These are phyloP conservation scores for Microbotryum intermedium DNA, from an alignment of 1,284 basidiomycete species.

Conservation along the genomic window DNA sequence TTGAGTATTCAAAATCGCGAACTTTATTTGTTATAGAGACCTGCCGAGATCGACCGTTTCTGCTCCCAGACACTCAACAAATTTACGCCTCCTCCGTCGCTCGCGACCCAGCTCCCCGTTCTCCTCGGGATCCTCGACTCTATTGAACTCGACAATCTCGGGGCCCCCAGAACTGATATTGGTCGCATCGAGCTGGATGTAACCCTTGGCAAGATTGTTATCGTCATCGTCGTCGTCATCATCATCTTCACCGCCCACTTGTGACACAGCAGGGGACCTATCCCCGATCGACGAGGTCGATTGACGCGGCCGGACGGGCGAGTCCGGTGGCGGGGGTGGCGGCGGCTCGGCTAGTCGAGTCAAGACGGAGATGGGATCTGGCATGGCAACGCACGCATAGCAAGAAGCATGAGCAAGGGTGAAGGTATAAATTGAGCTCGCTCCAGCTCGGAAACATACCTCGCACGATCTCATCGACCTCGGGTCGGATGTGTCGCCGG, in stretches of 20 bases:
- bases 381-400: not conserved
- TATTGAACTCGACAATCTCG: conserved; percentile 16
- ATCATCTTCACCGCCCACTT: not conserved
- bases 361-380: conserved; percentile 28
- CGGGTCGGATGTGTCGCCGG: conserved; percentile 51
- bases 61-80: conserved; percentile 29
- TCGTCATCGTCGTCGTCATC: conserved; percentile 7
- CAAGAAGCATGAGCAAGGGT: not conserved
- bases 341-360: conserved; percentile 14
- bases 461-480: conserved; percentile 61
- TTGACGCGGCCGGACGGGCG: conserved; percentile 1
- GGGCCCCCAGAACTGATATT: conserved; percentile 6
- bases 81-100: conserved; percentile 27
- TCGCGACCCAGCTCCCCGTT: conserved; percentile 26
- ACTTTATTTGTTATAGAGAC: no score
- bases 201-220: conserved; percentile 15
- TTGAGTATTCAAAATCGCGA: conserved; percentile 14
- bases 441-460: conserved; percentile 45
- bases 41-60: conserved; percentile 58
- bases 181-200: conserved; percentile 21
- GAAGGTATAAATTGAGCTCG: not conserved
- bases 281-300: conserved; percentile 54
- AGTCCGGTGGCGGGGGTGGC: not conserved
- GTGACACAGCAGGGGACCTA: conserved; percentile 34
- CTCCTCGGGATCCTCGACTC: conserved; percentile 12